Percentiles rank a stretch among this genome's conserved stretches.
Conservation (phyloP, 2,329 filamentous ascomycete genomes). For the Trichoderma breve region DNA sequence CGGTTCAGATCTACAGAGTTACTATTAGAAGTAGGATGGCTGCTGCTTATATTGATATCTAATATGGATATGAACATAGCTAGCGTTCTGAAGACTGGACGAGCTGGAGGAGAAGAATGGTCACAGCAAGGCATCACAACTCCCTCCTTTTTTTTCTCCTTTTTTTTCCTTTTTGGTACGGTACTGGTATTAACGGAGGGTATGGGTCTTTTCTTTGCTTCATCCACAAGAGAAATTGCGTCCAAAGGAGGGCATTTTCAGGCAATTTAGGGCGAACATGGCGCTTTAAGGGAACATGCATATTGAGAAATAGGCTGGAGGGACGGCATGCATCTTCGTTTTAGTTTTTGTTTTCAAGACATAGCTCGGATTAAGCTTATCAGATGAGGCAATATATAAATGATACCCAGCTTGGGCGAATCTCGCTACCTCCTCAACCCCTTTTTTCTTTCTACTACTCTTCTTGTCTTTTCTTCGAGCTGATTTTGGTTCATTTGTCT, state of each 20-base stretch:
- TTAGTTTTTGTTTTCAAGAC: background rate
- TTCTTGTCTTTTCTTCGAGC: no score
- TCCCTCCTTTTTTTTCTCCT: background rate
- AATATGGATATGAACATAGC: background rate
- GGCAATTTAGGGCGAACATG: background rate
- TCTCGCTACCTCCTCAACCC: background rate
- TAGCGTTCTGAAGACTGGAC: background rate
- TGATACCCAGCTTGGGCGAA: slow-evolving; percentile 16
- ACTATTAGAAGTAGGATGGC: slow-evolving; percentile 34
- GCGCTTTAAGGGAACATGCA: slow-evolving; percentile 2
- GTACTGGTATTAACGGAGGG: background rate
- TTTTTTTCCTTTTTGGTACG: background rate
- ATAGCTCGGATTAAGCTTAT: background rate
- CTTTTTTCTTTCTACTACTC: background rate
- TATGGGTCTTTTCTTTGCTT: background rate
- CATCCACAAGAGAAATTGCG: background rate
- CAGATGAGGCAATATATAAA: slow-evolving; percentile 12
- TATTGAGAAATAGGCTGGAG: background rate
- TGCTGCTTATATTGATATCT: background rate
- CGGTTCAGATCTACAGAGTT: slow-evolving; percentile 40
- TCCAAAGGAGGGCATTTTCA: background rate
- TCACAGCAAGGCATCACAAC: background rate
- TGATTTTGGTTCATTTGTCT: background rate
- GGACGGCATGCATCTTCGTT: background rate
- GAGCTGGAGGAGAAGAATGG: background rate